Conservation (phyloP, 495 filamentous ascomycete genomes). For the Neurospora sublineolata region DNA sequence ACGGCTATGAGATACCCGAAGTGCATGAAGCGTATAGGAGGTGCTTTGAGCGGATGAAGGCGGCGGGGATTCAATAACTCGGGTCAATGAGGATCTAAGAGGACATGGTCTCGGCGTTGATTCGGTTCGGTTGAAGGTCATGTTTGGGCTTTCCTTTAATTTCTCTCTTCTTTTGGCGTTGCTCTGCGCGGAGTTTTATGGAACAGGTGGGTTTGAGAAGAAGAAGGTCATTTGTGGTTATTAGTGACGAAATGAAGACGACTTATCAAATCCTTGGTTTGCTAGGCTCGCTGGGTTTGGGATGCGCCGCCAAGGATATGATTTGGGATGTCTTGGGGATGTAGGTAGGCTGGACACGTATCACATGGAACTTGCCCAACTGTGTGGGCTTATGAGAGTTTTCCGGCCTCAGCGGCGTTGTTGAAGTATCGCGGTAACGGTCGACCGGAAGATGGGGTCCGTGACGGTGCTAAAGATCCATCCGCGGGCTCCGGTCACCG, state of each 20-base stretch:
- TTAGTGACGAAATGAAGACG: not conserved
- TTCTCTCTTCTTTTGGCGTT: not conserved
- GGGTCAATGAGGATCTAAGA: not conserved
- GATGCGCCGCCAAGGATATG: not conserved
- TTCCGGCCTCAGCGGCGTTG: not conserved
- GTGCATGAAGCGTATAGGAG: slow-evolving; percentile 48
- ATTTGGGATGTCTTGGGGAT: not conserved
- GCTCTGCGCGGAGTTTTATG: not conserved
- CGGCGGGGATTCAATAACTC: slow-evolving; percentile 35
- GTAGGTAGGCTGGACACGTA: not conserved
- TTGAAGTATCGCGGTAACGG: not conserved
- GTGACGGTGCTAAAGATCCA: not conserved
- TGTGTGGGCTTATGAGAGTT: not conserved
- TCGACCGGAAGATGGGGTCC: not conserved
- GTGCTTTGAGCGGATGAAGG: slow-evolving; percentile 57
- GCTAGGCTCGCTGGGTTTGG: not conserved
- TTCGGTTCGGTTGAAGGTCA: not conserved
- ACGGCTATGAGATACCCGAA: slow-evolving; percentile 45
- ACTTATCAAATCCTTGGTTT: not conserved
- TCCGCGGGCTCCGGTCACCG: not conserved
- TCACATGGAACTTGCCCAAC: not conserved
- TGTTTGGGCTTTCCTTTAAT: not conserved
- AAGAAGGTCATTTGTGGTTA: not conserved
- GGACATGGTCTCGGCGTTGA: not conserved
- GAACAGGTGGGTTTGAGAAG: not conserved